Conservation (phyloP, 2,329 filamentous ascomycete genomes). For the Eutypella sp. region DNA sequence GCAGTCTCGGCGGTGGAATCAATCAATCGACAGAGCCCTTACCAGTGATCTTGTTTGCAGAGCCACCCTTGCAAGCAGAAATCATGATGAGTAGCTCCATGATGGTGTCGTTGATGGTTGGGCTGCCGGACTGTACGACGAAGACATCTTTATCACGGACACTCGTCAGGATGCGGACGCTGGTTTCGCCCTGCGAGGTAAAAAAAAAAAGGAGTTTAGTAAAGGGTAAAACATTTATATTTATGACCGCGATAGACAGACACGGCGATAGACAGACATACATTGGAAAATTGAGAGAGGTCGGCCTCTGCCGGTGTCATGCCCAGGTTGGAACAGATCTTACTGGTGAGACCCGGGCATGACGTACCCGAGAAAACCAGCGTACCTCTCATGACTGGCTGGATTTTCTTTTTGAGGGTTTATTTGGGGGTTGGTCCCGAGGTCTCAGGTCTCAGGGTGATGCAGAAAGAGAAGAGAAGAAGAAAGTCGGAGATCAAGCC, state of each 20-base stretch:
- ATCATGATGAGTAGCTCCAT: slow-evolving; percentile 99
- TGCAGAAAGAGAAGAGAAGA: too few species aligned
- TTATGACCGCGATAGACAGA: slow-evolving; percentile 8
- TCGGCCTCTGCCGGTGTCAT: slow-evolving; percentile 61
- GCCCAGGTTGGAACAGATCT: slow-evolving; percentile 65
- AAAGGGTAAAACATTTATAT: slow-evolving; percentile 13
- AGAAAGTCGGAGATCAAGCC: too few species aligned
- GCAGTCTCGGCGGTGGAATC: not conserved
- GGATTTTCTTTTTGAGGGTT: slow-evolving; percentile 20
- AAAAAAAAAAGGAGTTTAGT: slow-evolving; percentile 12
- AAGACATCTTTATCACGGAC: slow-evolving; percentile 99
- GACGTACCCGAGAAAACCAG: slow-evolving; percentile 65
- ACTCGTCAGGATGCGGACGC: slow-evolving; percentile 63
- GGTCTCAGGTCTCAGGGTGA: too few species aligned
- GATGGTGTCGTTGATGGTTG: slow-evolving; percentile 95
- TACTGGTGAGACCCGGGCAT: slow-evolving; percentile 57
- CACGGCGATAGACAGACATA: slow-evolving; percentile 33
- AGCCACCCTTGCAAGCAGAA: slow-evolving; percentile 95
- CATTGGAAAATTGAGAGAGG: slow-evolving; percentile 67
- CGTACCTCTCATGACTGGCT: slow-evolving; percentile 55
- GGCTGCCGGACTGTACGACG: slow-evolving; percentile 94
- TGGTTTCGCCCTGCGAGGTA: slow-evolving; percentile 57
- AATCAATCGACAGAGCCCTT: slow-evolving; percentile 26
- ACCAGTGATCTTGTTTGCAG: slow-evolving; percentile 95
- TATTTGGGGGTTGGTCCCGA: slow-evolving; percentile 23